phyloP scores from a whole-genome alignment of 805 yeast genomes.

The Candida xyloterini region DNA sequence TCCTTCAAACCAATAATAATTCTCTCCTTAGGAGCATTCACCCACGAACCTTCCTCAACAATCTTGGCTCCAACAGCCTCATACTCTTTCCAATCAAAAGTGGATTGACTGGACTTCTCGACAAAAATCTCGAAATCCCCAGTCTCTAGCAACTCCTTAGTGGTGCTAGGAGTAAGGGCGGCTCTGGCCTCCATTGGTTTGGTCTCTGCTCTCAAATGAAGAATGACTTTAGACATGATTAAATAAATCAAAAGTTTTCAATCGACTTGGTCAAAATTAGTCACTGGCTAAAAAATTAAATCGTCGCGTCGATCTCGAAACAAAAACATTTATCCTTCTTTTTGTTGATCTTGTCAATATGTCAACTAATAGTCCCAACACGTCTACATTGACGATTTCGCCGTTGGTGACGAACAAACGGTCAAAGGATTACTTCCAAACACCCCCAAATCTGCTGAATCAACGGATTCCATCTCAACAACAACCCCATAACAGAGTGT shows the following conservation, averaged over 20 bases:
- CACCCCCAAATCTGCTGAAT: slow-evolving; percentile 32
- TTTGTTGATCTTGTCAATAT: slow-evolving; percentile 13
- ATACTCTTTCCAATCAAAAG: slow-evolving; percentile 75
- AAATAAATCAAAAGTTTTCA: slow-evolving; percentile 1
- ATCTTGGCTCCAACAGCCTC: slow-evolving; percentile 76
- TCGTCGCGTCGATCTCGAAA: slow-evolving; percentile 6
- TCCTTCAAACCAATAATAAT: slow-evolving; percentile 93
- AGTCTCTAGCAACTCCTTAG: slow-evolving; percentile 77
- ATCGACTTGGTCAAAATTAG: neutral
- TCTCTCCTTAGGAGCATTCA: slow-evolving; percentile 83
- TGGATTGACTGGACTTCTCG: slow-evolving; percentile 83
- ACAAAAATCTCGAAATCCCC: slow-evolving; percentile 81
- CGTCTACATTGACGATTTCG: slow-evolving; percentile 70
- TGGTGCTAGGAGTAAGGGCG: slow-evolving; percentile 89
- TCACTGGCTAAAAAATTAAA: neutral
- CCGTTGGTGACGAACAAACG: slow-evolving; percentile 49
- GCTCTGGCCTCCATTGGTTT: slow-evolving; percentile 98
- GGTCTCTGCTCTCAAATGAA: slow-evolving; percentile 94
- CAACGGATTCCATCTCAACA: slow-evolving; percentile 17
- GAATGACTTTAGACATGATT: slow-evolving; percentile 42
- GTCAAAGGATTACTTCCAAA: slow-evolving; percentile 33
- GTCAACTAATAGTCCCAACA: slow-evolving; percentile 48
- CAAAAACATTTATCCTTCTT: slow-evolving; percentile 8
- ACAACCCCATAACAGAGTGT: slow-evolving; percentile 18
- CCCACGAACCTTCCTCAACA: slow-evolving; percentile 95